Percentiles rank a stretch among this genome's conserved stretches.
These are phyloP conservation scores for Caryopteris hybrid DNA, from an alignment of 305 asterid species.

Conservation along the genomic window DNA sequence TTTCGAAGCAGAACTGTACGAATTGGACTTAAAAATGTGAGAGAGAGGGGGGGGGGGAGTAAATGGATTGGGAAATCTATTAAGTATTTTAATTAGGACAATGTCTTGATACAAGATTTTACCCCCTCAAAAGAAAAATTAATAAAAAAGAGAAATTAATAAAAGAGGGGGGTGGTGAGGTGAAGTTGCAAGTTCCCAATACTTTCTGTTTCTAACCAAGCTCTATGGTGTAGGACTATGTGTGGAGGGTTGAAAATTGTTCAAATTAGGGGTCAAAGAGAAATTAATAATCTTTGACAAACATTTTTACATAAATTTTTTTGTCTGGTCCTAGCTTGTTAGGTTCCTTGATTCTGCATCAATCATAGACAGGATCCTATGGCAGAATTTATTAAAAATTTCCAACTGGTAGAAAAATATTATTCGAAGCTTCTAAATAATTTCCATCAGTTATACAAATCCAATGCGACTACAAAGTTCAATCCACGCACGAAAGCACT, in stretches of 20 bases:
- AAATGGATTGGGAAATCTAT: no score
- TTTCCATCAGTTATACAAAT: neutral
- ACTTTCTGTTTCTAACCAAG: neutral
- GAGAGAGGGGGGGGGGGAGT: no score
- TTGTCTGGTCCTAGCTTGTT: neutral
- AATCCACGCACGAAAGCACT: slow-evolving; percentile 21
- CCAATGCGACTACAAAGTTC: neutral
- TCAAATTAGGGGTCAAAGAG: neutral
- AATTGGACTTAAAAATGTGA: no score
- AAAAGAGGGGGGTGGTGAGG: no score
- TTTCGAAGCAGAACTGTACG: no score
- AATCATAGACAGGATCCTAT: neutral
- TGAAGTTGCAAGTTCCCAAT: no score
- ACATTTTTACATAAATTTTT: neutral
- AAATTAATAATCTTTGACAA: slow-evolving; percentile 1
- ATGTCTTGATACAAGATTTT: no score
- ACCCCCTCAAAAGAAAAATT: no score
- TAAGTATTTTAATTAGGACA: no score
- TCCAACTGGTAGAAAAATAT: neutral
- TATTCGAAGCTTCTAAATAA: slow-evolving; percentile 9
- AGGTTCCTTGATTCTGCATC: neutral
- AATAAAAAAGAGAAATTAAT: no score
- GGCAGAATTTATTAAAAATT: neutral
- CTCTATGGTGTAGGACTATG: no score
- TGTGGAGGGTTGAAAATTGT: neutral